Evolutionary conservation across 352 stramenopile genomes (phyloP).

Genomic region (Pythium phragmitis): DNA sequence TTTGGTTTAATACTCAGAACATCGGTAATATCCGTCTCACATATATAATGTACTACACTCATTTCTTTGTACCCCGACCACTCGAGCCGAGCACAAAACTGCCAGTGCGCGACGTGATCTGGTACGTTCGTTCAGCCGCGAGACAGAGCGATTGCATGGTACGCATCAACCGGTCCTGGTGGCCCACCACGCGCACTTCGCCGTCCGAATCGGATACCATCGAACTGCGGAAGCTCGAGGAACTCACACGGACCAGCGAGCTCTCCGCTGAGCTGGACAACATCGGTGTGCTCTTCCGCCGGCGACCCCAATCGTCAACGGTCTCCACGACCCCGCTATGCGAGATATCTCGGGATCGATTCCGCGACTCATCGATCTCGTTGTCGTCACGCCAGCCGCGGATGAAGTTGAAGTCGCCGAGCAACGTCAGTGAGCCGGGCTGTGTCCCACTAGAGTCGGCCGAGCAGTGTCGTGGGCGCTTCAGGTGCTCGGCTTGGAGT

Average conservation of each 20-base stretch:
- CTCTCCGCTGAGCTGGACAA: too few species aligned
- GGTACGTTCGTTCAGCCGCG: constrained; percentile 16
- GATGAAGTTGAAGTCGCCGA: neutral
- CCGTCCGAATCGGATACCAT: too few species aligned
- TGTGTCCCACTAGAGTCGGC: neutral
- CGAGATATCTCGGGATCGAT: neutral
- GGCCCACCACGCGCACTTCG: too few species aligned
- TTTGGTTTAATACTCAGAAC: too few species aligned
- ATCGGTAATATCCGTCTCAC: too few species aligned
- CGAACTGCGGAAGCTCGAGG: too few species aligned
- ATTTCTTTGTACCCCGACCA: too few species aligned
- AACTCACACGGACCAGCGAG: too few species aligned
- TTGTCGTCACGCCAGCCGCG: neutral
- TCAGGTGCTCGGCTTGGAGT: neutral
- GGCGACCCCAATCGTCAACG: constrained; percentile 4
- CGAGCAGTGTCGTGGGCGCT: neutral
- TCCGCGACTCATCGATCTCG: neutral
- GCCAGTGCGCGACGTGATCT: constrained; percentile 9
- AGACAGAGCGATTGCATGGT: constrained; percentile 7
- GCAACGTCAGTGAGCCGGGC: neutral
- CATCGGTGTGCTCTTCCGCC: neutral
- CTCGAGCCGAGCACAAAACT: neutral
- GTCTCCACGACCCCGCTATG: constrained; percentile 3
- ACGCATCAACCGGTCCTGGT: too few species aligned
- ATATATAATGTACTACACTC: too few species aligned